Conservation (phyloP, 192 early-diverging fungal species). For the Coemansia sp. region DNA sequence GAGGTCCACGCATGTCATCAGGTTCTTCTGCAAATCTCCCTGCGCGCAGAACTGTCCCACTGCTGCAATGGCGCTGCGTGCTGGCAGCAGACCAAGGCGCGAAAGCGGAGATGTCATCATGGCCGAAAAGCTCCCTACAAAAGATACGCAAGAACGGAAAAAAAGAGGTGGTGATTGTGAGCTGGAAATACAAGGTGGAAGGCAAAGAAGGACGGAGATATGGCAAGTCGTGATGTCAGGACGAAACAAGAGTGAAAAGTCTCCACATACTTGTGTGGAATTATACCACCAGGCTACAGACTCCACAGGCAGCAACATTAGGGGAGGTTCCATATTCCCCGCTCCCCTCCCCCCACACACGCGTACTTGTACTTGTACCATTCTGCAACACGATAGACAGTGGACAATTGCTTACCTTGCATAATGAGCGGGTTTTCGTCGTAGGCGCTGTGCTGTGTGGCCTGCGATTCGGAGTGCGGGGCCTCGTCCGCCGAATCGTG, state of each 20-base stretch:
- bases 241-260: background rate
- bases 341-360: background rate
- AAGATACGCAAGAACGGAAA: background rate
- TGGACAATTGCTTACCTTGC: constrained; percentile 25
- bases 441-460: constrained; percentile 22
- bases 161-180: background rate
- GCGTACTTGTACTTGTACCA: background rate
- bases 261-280: background rate
- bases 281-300: too few relatives aligned
- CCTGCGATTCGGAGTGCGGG: constrained; percentile 36
- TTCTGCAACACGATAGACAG: too few relatives aligned
- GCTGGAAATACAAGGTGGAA: background rate
- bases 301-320: background rate
- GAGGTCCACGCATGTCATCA: constrained; percentile 61
- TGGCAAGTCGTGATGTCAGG: background rate
- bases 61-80: constrained; percentile 53
- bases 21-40: constrained; percentile 58
- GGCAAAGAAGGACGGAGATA: background rate
- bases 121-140: constrained; percentile 35
- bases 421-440: constrained; percentile 45
- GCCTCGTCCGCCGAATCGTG: constrained; percentile 30
- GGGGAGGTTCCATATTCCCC: background rate
- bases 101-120: constrained; percentile 45
- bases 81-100: constrained; percentile 22
- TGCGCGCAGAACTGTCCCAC: constrained; percentile 77